Percentiles rank a stretch among this genome's conserved stretches.
Evolutionary conservation across 352 stramenopile species (phyloP).

Genomic region (Blastocystis sp.): DNA sequence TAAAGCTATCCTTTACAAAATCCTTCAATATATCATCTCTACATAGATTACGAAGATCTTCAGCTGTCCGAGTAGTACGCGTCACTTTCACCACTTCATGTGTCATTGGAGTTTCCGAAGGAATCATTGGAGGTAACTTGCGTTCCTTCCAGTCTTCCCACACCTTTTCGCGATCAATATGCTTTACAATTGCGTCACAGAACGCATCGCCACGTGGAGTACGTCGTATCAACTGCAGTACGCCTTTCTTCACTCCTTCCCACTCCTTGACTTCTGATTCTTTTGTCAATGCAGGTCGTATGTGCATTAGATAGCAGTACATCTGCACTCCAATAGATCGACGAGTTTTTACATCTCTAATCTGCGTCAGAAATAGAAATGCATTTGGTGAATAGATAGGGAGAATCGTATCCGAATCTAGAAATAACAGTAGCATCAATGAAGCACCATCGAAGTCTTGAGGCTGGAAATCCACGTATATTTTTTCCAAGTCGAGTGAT

Average conservation of each 20-base stretch:
- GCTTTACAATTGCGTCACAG: neutral
- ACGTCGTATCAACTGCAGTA: neutral
- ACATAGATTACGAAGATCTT: neutral
- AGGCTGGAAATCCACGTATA: conserved; percentile 14
- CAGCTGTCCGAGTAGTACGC: neutral
- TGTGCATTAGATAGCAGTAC: conserved; percentile 1
- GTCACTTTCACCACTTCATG: neutral
- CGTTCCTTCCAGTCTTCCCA: conserved; percentile 32
- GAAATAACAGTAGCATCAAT: neutral
- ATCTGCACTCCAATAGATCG: neutral
- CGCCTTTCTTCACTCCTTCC: neutral
- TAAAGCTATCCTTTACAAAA: neutral
- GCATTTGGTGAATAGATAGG: neutral
- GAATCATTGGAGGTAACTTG: neutral
- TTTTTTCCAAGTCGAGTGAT: neutral
- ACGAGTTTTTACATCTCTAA: neutral
- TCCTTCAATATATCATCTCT: neutral
- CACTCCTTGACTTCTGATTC: neutral
- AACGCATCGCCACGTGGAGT: neutral
- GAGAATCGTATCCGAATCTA: neutral
- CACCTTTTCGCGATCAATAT: neutral
- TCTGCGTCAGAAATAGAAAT: neutral
- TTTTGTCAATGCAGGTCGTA: neutral
- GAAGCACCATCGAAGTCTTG: neutral
- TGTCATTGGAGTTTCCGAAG: neutral